A percentile compares a stretch with the other conserved stretches of the same genome.
These are phyloP conservation scores for Beta lomatogona DNA, from an alignment of 179 eudicot species.

Conservation along the genomic window DNA sequence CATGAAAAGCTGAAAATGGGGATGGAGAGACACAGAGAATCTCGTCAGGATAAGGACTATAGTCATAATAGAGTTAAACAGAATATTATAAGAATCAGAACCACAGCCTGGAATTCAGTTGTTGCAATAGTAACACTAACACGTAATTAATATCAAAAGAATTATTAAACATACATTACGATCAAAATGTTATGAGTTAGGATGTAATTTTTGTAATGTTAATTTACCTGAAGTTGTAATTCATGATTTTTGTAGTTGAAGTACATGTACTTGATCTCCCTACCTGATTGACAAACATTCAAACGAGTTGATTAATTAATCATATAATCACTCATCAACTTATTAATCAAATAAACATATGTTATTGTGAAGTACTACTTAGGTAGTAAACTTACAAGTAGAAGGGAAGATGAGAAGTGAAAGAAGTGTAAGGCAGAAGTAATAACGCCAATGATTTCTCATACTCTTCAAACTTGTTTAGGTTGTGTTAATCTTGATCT, in stretches of 20 bases:
- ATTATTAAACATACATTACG: background rate
- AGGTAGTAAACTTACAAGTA: slow-evolving; percentile 11
- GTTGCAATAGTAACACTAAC: background rate
- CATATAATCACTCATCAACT: background rate
- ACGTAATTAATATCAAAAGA: background rate
- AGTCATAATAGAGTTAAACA: background rate
- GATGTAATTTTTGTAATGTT: too few relatives aligned
- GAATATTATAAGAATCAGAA: background rate
- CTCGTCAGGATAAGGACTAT: slow-evolving; percentile 15
- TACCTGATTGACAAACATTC: background rate
- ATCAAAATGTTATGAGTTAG: too few relatives aligned
- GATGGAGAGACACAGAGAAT: slow-evolving; percentile 11
- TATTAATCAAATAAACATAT: background rate
- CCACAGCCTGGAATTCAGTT: background rate
- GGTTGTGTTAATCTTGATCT: background rate
- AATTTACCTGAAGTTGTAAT: slow-evolving; percentile 11
- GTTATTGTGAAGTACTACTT: background rate
- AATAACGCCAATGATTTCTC: slow-evolving; percentile 6
- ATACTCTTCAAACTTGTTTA: background rate
- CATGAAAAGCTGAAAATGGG: slow-evolving; percentile 1
- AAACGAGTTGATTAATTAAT: background rate
- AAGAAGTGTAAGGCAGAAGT: background rate
- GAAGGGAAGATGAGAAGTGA: background rate
- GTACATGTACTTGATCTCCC: background rate
- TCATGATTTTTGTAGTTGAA: background rate